Base-by-base conservation (phyloP, 441 rosid species). In the Mallotus repandus region DNA sequence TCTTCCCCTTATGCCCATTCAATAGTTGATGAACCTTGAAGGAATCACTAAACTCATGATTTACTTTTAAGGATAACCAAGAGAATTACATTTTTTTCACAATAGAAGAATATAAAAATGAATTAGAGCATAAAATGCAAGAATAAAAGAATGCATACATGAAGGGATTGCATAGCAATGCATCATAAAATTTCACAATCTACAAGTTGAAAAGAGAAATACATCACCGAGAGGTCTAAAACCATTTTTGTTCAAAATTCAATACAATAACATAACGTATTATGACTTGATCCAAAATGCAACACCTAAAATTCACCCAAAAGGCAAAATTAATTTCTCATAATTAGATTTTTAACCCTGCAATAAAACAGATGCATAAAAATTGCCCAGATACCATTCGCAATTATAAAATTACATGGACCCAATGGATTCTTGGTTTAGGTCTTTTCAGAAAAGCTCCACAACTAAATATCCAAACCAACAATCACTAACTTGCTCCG, bases 1-100 rank as follows among this genome's bases (percentile, higher is more conserved):
- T 86, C 93, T 76, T 87, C 92, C 68, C 89, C 89, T 58, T 77
- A 92, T 15, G 78, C 77, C 99, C 93, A 93, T 73, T 91, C 97
- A 55, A 95, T 77, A 56, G 83, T 86, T 68, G 91, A 89, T 74
- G 97, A 93, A 89, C 89, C 98, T 89, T 85, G 38, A 81, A 65
- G 48, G 70, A 65, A 64, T 63, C 56, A 5, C 53, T 48, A 41
- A 45, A 57, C 66, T 58, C 15, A 35, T 38, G 16, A 21, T 52
- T 54, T 64, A 53, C 78, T 64, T n/a, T 6, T 58, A 54, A 68
- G 65, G 3, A 54, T 21, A 68, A 0, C 15, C 53, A 38, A 41
- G 59, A 52, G 55, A 35, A 49, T 38, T 29, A 58, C 25, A 45
- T 19, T 21, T 52, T 16, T 5, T 16, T 7, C 10, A 52, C 29